Conservation (phyloP, 805 yeast species). For the Debaryomyces hansenii region DNA sequence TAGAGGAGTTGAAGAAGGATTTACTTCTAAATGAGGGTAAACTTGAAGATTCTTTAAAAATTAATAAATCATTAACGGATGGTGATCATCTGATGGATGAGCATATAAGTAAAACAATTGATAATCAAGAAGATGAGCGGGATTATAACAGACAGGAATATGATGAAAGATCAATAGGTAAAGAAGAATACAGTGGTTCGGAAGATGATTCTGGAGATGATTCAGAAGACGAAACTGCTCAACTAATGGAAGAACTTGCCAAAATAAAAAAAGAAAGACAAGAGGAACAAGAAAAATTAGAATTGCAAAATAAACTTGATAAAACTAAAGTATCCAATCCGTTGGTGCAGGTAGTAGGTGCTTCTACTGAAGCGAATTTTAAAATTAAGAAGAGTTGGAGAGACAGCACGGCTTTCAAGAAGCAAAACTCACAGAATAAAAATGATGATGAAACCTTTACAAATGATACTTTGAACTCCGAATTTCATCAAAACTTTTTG, state of each 20-base stretch:
- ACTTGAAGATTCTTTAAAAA: not conserved
- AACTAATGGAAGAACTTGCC: constrained; percentile 17
- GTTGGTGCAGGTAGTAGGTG: constrained; percentile 6
- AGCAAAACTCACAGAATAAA: constrained; percentile 5
- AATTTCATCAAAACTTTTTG: constrained; percentile 34
- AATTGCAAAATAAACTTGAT: constrained; percentile 1
- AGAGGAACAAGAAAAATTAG: constrained; percentile 10
- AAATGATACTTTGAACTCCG: constrained; percentile 33
- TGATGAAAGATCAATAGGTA: constrained; percentile 1
- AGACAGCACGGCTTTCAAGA: constrained; percentile 21
- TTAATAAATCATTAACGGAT: not conserved
- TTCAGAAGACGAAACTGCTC: constrained; percentile 17
- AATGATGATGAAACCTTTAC: constrained; percentile 19
- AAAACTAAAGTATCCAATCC: constrained; percentile 12
- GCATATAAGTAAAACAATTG: not conserved
- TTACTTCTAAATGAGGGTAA: constrained; percentile 12
- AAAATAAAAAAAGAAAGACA: constrained; percentile 16
- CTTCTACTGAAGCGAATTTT: constrained; percentile 8
- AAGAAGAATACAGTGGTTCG: constrained; percentile 4
- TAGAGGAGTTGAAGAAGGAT: constrained; percentile 23
- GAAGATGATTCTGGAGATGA: constrained; percentile 7
- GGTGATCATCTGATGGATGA: constrained; percentile 4
- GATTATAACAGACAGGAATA: not conserved
- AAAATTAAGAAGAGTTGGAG: constrained; percentile 31
- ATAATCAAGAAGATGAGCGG: constrained; percentile 1